phyloP scores from a whole-genome alignment of 352 stramenopile genomes.

The Albugo candida region DNA sequence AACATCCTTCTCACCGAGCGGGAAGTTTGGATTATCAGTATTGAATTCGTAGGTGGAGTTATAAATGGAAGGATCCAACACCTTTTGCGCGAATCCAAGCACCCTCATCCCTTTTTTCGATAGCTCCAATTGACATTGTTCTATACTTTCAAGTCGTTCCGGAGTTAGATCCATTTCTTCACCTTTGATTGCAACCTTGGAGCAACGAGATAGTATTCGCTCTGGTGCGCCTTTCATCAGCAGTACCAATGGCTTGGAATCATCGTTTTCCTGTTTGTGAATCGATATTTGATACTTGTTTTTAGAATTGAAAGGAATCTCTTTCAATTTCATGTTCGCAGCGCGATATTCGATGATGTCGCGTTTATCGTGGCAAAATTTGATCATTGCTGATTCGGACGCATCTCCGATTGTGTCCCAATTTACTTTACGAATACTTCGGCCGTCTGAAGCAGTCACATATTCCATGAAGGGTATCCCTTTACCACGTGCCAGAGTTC shows the following conservation, averaged over 20 bases:
- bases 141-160: conserved; percentile 69
- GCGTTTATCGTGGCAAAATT: conserved; percentile 56
- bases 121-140: conserved; percentile 23
- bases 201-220: conserved; percentile 84
- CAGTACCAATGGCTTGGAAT: conserved; percentile 33
- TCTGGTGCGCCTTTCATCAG: conserved; percentile 95
- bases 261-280: conserved; percentile 61
- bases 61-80: conserved; percentile 28
- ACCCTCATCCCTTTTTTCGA: conserved; percentile 58
- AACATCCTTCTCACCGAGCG: conserved; percentile 64
- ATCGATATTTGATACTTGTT: conserved; percentile 77
- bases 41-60: conserved; percentile 42
- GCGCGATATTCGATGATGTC: conserved; percentile 51
- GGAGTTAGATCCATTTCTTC: conserved; percentile 78
- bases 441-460: conserved; percentile 18
- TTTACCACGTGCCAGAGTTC: conserved; percentile 20
- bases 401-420: conserved; percentile 54
- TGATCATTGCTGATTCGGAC: conserved; percentile 73
- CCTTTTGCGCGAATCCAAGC: conserved; percentile 39
- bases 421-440: conserved; percentile 9
- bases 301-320: conserved; percentile 72
- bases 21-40: conserved; percentile 71
- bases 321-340: conserved; percentile 54
- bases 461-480: conserved; percentile 39
- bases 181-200: conserved; percentile 43